Evolutionary conservation across 306 rosid genomes (phyloP).

Genomic region (Lathyrus sativus): DNA sequence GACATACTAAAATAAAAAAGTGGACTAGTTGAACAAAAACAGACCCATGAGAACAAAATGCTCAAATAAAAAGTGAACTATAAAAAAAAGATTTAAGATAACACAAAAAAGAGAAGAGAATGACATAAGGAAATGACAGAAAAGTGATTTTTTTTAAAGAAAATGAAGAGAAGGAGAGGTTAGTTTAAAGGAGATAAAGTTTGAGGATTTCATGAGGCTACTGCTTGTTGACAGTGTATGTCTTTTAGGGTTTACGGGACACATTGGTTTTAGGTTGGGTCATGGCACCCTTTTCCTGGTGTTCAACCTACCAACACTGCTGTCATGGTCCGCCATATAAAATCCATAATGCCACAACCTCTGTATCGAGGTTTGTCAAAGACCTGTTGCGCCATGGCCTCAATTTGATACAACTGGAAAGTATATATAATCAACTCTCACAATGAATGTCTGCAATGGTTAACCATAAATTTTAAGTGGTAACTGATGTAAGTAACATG

Average conservation of each 20-base stretch:
- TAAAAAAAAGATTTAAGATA: background rate
- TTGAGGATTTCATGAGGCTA: constrained; percentile 4
- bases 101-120: background rate
- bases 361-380: background rate
- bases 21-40: background rate
- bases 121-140: background rate
- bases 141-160: background rate
- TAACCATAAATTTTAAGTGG: background rate
- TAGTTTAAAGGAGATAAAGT: background rate
- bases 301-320: background rate
- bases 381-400: background rate
- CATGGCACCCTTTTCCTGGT: background rate
- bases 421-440: no score
- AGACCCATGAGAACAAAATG: background rate
- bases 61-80: constrained; percentile 7
- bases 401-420: background rate
- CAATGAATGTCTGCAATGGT: background rate
- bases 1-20: background rate
- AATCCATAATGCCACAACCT: background rate
- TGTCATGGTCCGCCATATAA: background rate
- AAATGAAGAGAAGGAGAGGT: background rate
- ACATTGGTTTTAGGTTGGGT: background rate
- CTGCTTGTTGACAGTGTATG: background rate
- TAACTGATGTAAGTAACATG: background rate
- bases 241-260: background rate